Evolutionary conservation across 2,329 filamentous ascomycete genomes (phyloP), one percentile per base, ranked within the genome.

Genomic region (Fusarium falciforme): DNA sequence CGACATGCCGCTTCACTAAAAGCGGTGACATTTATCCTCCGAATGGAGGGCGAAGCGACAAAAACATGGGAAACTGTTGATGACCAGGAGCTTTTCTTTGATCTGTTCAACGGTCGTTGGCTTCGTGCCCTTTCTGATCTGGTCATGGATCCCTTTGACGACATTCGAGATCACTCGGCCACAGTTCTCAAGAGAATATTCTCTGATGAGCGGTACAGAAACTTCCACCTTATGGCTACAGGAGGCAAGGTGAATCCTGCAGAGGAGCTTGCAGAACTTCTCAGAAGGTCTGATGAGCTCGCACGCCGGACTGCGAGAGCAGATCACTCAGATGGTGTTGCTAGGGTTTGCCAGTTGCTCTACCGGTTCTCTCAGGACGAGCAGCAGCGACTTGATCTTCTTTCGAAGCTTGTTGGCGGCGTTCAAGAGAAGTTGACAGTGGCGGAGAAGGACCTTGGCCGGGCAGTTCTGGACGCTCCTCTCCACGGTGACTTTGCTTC

Each of bases 301-400:
- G 92, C 94, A 67, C 87, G 91, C 25, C 86, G 85, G 29, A 97
- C 94, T 6, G 94, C 94, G 25, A 89, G 96, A 70, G 96, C 95
- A 14, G 95, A 98, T 79, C 94, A 98, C 80, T 95, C 95, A 2
- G 96, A 99, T 82, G 96, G 96, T 11, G 92, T 96, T 57, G 96
- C 95, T 36, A 91, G 94, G 62, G 87, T 92, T 4, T 93, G 92
- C 70, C 91, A 93, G 44, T 84, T 97, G 17, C 81, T 94, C 5
- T 94, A 92, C 79, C 85, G 85, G 44, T 89, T 91, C 80, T 85
- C 89, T 16, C 78, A 79, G 20, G 81, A 81, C 2, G 79, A 83
- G n/a, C 78, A 85, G 4, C 80, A 82, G 12, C 86, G 84, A 12
- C 71, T 88, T 6, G 79, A 77, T 1, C 84, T 95, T 12, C 84